Conservation (phyloP, 2,329 filamentous ascomycete genomes). For the Nemania abortiva region DNA sequence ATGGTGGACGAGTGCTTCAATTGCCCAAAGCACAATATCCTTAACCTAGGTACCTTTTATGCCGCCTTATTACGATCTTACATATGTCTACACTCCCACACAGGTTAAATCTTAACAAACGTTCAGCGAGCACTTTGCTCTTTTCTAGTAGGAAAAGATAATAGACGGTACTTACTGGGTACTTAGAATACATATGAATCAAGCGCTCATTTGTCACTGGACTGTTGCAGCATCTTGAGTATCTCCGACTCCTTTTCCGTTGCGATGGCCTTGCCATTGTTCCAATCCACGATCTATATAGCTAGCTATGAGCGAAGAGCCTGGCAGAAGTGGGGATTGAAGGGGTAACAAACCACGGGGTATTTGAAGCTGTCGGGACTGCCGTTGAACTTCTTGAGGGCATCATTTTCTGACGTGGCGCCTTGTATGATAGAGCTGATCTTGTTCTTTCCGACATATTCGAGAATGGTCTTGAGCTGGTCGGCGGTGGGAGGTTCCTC, state of each 20-base stretch:
- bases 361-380: constrained; percentile 75
- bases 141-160: neutral
- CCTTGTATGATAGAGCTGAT: constrained; percentile 76
- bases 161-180: constrained; percentile 7
- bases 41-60: neutral
- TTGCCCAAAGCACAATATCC: neutral
- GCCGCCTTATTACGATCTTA: constrained; percentile 10
- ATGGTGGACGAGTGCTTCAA: constrained; percentile 14
- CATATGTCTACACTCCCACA: constrained; percentile 10
- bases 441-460: constrained; percentile 77
- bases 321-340: neutral
- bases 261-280: constrained; percentile 82
- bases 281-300: constrained; percentile 84
- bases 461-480: constrained; percentile 85
- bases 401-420: constrained; percentile 80
- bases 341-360: constrained; percentile 75
- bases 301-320: constrained; percentile 18
- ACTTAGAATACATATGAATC: neutral
- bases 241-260: constrained; percentile 91
- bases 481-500: constrained; percentile 83
- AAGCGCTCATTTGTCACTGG: constrained; percentile 54
- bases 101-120: constrained; percentile 1
- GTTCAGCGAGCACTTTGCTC: constrained; percentile 21
- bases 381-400: constrained; percentile 81
- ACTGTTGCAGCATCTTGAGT: constrained; percentile 77